Evolutionary conservation across 352 stramenopile species (phyloP).

Genomic region (Globisporangium orthogonon): DNA sequence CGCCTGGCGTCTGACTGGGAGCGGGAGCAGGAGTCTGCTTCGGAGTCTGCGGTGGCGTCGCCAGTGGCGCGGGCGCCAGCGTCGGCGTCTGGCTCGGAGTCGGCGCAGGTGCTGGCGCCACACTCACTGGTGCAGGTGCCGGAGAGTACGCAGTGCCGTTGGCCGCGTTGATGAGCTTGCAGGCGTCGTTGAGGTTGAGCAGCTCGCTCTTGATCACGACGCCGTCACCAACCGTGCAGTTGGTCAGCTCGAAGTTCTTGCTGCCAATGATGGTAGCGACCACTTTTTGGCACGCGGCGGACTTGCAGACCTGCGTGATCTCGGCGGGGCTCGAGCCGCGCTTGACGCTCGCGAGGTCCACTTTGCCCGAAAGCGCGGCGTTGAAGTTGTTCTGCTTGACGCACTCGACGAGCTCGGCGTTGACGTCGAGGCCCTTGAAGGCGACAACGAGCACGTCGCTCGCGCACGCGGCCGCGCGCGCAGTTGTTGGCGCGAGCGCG

Average conservation of each 20-base stretch:
- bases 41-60: neutral
- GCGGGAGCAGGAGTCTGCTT: neutral
- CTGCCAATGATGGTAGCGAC: slow-evolving; percentile 35
- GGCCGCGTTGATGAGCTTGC: slow-evolving; percentile 18
- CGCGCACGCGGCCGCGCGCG: slow-evolving; percentile 24
- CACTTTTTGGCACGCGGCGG: slow-evolving; percentile 33
- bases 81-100: neutral
- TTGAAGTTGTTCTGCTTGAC: slow-evolving; percentile 45
- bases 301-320: slow-evolving; percentile 34
- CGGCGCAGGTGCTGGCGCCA: neutral
- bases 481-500: slow-evolving; percentile 14
- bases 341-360: slow-evolving; percentile 33
- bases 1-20: neutral
- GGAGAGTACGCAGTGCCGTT: slow-evolving; percentile 10
- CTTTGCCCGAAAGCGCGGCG: slow-evolving; percentile 34
- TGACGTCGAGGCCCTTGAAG: slow-evolving; percentile 44
- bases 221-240: slow-evolving; percentile 48
- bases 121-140: neutral
- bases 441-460: slow-evolving; percentile 39
- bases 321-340: slow-evolving; percentile 24
- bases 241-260: slow-evolving; percentile 40
- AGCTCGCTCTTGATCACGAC: slow-evolving; percentile 47
- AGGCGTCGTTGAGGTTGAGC: slow-evolving; percentile 30
- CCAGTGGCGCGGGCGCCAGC: neutral
- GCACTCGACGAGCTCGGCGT: slow-evolving; percentile 38